A percentile compares a stretch with the other conserved stretches of the same genome.
Conservation (phyloP, 495 filamentous ascomycete genomes). For the Neurospora sp. region DNA sequence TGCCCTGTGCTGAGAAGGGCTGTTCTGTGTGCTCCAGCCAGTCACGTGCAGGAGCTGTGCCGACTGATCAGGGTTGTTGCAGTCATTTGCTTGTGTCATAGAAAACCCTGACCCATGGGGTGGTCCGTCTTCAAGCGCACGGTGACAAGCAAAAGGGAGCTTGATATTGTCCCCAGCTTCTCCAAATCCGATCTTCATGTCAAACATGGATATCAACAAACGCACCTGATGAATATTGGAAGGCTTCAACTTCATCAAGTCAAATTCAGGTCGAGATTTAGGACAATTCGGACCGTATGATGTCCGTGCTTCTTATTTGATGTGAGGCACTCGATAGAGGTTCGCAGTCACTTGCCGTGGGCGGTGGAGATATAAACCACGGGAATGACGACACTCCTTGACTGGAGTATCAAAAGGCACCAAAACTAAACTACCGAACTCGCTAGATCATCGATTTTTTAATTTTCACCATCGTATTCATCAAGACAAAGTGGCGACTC, state of each 20-base stretch:
- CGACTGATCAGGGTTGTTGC: neutral
- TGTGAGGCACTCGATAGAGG: neutral
- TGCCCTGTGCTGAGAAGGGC: neutral
- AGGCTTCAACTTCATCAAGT: neutral
- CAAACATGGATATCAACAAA: neutral
- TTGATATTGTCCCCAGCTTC: neutral
- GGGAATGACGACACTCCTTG: neutral
- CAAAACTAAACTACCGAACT: neutral
- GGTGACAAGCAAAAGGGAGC: neutral
- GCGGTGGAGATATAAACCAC: neutral
- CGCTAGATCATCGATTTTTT: neutral
- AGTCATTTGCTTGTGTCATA: neutral
- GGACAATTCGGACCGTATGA: neutral
- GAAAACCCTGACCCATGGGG: neutral
- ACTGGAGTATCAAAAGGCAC: neutral
- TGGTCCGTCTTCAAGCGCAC: neutral
- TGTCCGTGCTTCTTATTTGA: neutral
- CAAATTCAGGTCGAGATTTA: neutral
- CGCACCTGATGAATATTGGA: neutral
- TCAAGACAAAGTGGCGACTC: neutral
- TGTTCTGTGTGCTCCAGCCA: slow-evolving; percentile 15
- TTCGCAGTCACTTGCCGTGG: neutral
- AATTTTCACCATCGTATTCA: neutral
- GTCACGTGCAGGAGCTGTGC: slow-evolving; percentile 12
- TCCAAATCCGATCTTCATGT: neutral